These are phyloP conservation scores for Lactarius hatsudake DNA, from an alignment of 768 basidiomycete species.

Conservation along the genomic window DNA sequence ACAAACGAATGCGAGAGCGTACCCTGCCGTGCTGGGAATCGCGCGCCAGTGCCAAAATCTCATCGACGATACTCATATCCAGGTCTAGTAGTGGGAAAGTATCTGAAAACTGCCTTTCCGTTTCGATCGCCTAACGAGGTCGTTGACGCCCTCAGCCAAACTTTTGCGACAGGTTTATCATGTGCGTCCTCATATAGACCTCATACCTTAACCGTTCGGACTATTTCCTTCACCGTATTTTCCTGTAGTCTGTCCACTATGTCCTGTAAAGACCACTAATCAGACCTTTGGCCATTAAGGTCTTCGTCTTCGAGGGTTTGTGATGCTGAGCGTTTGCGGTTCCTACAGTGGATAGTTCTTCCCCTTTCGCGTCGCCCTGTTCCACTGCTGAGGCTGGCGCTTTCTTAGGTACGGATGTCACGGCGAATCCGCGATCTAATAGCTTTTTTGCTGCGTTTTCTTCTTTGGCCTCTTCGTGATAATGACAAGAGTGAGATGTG, in stretches of 20 bases:
- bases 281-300: constrained; percentile 33
- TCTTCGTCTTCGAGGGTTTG: constrained; percentile 26
- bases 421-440: constrained; percentile 67
- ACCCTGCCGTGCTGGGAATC: constrained; percentile 41
- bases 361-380: constrained; percentile 23
- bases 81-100: constrained; percentile 61
- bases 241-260: constrained; percentile 84
- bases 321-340: background rate
- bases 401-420: constrained; percentile 83
- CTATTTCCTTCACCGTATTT: constrained; percentile 83
- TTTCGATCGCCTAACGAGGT: constrained; percentile 63
- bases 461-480: constrained; percentile 64
- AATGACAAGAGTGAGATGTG: no score
- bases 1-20: background rate
- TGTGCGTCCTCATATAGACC: constrained; percentile 20
- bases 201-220: constrained; percentile 67
- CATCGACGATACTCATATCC: constrained; percentile 54
- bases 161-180: background rate
- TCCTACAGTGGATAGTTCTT: background rate
- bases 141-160: background rate
- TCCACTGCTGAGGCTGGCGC: constrained; percentile 32
- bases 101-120: constrained; percentile 71
- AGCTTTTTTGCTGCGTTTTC: constrained; percentile 83
- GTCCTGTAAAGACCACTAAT: constrained; percentile 60
- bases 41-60: constrained; percentile 44